Percentiles rank a stretch among this genome's conserved stretches.
Evolutionary conservation across 2,329 filamentous ascomycete genomes (phyloP).

Genomic region (Lachnellula willkommii): DNA sequence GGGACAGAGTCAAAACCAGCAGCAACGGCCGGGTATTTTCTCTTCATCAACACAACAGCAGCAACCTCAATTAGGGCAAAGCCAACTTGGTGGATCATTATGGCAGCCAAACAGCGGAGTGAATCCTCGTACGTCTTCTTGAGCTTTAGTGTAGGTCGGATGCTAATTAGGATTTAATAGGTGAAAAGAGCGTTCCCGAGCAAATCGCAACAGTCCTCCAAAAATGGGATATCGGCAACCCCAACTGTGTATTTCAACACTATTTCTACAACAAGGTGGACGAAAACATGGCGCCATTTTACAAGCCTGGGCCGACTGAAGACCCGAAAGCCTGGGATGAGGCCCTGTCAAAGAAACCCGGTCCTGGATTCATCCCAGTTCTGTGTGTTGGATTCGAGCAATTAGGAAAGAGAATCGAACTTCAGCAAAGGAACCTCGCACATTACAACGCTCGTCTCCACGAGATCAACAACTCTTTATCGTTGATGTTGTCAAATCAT

Average conservation of each 20-base stretch:
- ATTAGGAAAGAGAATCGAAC: constrained; percentile 65
- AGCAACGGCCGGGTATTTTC: constrained; percentile 33
- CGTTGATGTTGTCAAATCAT: constrained; percentile 67
- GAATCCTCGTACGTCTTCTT: constrained; percentile 25
- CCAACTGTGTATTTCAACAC: constrained; percentile 69
- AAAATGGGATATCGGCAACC: constrained; percentile 68
- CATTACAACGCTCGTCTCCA: constrained; percentile 69
- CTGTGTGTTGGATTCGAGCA: constrained; percentile 69
- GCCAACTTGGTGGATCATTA: constrained; percentile 20
- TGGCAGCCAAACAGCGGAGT: constrained; percentile 27
- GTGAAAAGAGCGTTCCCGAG: constrained; percentile 67
- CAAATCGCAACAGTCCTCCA: constrained; percentile 65
- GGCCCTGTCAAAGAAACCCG: constrained; percentile 73
- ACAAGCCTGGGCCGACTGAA: constrained; percentile 63
- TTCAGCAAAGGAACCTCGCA: constrained; percentile 63
- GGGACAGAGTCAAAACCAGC: constrained; percentile 23
- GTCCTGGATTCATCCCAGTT: constrained; percentile 69
- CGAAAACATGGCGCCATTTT: constrained; percentile 69
- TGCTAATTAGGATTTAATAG: constrained; percentile 33
- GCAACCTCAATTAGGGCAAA: constrained; percentile 28
- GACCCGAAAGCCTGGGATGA: constrained; percentile 79
- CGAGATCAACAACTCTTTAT: constrained; percentile 70
- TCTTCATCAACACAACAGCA: constrained; percentile 34
- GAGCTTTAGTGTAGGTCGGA: neutral
- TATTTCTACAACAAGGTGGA: constrained; percentile 87